Conservation (phyloP, 2,329 filamentous ascomycete species). For the Metarhizium brunneum region DNA sequence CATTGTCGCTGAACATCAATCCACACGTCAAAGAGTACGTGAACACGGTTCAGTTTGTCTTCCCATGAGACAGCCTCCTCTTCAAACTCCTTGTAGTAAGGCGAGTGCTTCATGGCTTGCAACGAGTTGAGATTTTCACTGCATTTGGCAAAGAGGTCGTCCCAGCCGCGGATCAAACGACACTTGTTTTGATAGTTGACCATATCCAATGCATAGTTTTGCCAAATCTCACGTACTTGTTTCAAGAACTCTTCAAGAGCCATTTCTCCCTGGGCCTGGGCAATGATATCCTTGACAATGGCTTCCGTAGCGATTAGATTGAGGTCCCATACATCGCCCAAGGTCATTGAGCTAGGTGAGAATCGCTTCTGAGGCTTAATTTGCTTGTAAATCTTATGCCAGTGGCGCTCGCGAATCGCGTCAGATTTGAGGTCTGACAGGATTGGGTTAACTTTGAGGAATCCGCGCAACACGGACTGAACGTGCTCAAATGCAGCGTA, state of each 20-base stretch:
- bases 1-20: slow-evolving; percentile 99
- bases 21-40: slow-evolving; percentile 98
- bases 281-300: slow-evolving; percentile 85
- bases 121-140: slow-evolving; percentile 96
- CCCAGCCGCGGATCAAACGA: slow-evolving; percentile 92
- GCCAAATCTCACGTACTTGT: slow-evolving; percentile 94
- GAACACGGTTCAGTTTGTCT: slow-evolving; percentile 93
- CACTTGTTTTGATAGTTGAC: slow-evolving; percentile 98
- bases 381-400: slow-evolving; percentile 95
- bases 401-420: slow-evolving; percentile 91
- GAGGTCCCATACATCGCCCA: slow-evolving; percentile 98
- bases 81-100: slow-evolving; percentile 99
- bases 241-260: slow-evolving; percentile 95
- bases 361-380: slow-evolving; percentile 89
- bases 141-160: slow-evolving; percentile 96
- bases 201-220: slow-evolving; percentile 86
- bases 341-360: slow-evolving; percentile 84
- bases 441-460: slow-evolving; percentile 84
- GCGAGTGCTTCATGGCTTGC: slow-evolving; percentile 97
- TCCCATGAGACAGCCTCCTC: slow-evolving; percentile 96
- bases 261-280: slow-evolving; percentile 96
- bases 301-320: slow-evolving; percentile 81
- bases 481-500: slow-evolving; percentile 99
- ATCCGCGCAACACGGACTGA: slow-evolving; percentile 77
- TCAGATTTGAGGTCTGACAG: slow-evolving; percentile 91